phyloP scores from a whole-genome alignment of 495 filamentous ascomycete genomes.

The Cercophora sp. region DNA sequence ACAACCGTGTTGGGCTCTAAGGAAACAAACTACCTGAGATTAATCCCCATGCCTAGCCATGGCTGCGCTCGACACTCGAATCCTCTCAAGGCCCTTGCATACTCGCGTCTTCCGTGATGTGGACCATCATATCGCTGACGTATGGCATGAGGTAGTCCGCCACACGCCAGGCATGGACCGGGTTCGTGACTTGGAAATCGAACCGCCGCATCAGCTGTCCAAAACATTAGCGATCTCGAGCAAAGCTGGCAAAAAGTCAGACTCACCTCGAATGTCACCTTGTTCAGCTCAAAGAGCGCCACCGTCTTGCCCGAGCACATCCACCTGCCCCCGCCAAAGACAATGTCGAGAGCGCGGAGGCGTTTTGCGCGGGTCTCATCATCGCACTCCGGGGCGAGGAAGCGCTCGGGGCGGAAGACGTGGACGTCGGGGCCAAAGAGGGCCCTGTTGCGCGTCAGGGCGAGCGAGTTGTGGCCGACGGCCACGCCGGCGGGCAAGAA shows the following conservation, averaged over 20 bases:
- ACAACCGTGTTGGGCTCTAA: too few relatives aligned
- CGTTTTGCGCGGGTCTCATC: constrained; percentile 1
- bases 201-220: constrained; percentile 11
- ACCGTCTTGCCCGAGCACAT: constrained; percentile 14
- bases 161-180: neutral
- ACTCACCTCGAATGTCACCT: constrained; percentile 16
- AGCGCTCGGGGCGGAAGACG: constrained; percentile 49
- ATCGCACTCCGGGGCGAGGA: constrained; percentile 28
- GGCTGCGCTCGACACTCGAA: too few relatives aligned
- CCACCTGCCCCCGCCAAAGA: constrained; percentile 14
- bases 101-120: constrained; percentile 11
- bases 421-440: constrained; percentile 46
- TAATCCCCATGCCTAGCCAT: too few relatives aligned
- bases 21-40: too few relatives aligned
- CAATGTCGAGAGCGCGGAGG: constrained; percentile 1
- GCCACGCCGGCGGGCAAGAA: constrained; percentile 45
- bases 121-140: constrained; percentile 1
- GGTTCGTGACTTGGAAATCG: constrained; percentile 17
- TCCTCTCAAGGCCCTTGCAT: too few relatives aligned
- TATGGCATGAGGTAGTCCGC: neutral
- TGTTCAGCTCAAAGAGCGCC: constrained; percentile 16
- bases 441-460: constrained; percentile 28
- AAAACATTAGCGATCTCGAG: neutral
- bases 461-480: constrained; percentile 38
- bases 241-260: too few relatives aligned